Percentiles rank a stretch among this genome's conserved stretches.
Evolutionary conservation across 202 grass and related monocot genomes (phyloP).

Genomic region (Zizania palustris): DNA sequence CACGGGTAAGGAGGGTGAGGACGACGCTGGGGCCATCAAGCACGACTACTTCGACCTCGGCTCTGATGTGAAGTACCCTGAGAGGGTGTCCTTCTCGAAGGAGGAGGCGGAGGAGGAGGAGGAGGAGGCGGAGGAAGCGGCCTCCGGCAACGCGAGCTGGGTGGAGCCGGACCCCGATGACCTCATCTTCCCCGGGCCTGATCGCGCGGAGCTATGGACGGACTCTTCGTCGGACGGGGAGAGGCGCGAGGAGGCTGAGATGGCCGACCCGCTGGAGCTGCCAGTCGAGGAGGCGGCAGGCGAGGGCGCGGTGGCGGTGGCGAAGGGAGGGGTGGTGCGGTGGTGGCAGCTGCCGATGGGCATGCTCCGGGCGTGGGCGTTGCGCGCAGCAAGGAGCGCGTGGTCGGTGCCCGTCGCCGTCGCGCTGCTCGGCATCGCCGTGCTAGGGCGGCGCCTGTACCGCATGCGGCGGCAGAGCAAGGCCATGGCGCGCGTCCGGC

Average conservation of each 20-base stretch:
- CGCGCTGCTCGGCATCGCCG: slow-evolving; percentile 63
- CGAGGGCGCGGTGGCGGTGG: slow-evolving; percentile 33
- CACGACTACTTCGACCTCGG: slow-evolving; percentile 85
- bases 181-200: slow-evolving; percentile 51
- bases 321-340: slow-evolving; percentile 37
- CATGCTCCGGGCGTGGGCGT: slow-evolving; percentile 56
- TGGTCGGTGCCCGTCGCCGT: slow-evolving; percentile 71
- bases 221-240: slow-evolving; percentile 74
- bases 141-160: slow-evolving; percentile 68
- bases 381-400: slow-evolving; percentile 55
- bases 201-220: slow-evolving; percentile 62
- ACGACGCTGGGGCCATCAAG: slow-evolving; percentile 81
- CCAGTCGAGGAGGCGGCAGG: not conserved
- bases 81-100: slow-evolving; percentile 39
- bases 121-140: slow-evolving; percentile 42
- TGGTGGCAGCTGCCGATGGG: slow-evolving; percentile 68
- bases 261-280: slow-evolving; percentile 15
- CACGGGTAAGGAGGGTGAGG: not conserved
- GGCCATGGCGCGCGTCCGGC: slow-evolving; percentile 52
- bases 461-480: slow-evolving; percentile 59
- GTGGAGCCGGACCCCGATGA: slow-evolving; percentile 78
- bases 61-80: slow-evolving; percentile 51
- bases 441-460: slow-evolving; percentile 63
- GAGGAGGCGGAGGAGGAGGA: slow-evolving; percentile 18
- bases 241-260: slow-evolving; percentile 53